Percentiles rank a stretch among this genome's conserved stretches.
phyloP scores from a whole-genome alignment of 1,284 basidiomycete species.

The Puccinia coronata region DNA sequence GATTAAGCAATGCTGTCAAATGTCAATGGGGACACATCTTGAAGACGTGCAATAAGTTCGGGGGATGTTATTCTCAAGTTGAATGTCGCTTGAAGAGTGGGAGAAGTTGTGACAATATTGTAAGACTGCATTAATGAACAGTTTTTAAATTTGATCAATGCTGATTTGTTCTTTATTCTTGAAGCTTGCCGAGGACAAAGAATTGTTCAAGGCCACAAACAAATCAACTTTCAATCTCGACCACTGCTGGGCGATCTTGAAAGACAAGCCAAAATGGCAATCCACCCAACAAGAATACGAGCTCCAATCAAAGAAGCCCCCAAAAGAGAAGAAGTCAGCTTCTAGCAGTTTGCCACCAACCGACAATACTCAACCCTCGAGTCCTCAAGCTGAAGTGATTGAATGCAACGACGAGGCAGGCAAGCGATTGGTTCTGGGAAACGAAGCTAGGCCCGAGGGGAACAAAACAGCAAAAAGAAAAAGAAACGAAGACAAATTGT shows the following conservation, averaged over 20 bases:
- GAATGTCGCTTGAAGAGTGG: neutral
- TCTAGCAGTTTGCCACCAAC: neutral
- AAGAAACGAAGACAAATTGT: neutral
- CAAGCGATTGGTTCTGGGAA: neutral
- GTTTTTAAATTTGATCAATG: neutral
- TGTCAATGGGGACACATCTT: neutral
- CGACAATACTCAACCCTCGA: neutral
- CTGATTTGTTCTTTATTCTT: neutral
- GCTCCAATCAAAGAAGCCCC: neutral
- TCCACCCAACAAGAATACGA: neutral
- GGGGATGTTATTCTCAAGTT: neutral
- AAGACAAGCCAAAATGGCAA: slow-evolving; percentile 5
- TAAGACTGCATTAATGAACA: neutral
- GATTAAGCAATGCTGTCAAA: neutral
- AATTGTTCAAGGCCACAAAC: neutral
- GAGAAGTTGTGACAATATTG: neutral
- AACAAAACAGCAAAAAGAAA: neutral
- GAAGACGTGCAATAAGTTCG: neutral
- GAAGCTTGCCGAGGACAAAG: neutral
- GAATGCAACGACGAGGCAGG: neutral
- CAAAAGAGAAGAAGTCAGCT: neutral
- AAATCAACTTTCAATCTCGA: neutral
- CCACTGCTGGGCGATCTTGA: slow-evolving; percentile 10
- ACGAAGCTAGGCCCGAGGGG: neutral
- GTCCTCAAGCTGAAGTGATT: neutral